Base-by-base conservation (phyloP, 2,329 filamentous ascomycete species). In the Fusarium udum region DNA sequence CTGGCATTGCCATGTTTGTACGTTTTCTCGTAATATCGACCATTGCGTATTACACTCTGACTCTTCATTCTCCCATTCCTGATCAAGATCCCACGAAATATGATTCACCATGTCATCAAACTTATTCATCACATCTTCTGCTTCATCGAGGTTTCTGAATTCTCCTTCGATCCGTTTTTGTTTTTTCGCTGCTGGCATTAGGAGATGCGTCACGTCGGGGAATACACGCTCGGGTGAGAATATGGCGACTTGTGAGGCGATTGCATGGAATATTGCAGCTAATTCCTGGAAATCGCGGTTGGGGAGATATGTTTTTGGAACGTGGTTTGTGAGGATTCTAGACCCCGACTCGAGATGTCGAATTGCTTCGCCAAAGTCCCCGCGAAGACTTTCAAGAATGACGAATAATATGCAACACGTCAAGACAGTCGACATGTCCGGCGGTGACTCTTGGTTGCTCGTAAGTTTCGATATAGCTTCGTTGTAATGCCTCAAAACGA, bases 401-500 rank as follows among this genome's bases (percentile, higher is more conserved):
- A 67, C 45, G 26, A 67, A 67, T 2, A 67, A 32, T 5, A 67
- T 26, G 16, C 64, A 67, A 7, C 64, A 67, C 1, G 62, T 67
- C 18, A 67, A 4, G 20, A 52, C 42, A 0, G 51, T 32, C 0
- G 32, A 18, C 10, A 51, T 14, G 3, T 67, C 37, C 1, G 32
- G 7, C 7, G 24, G 14, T 8, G 32, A 4, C 11, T 7, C 26
- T 15, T 34, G 37, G 3, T 14, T 11, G 7, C 28, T 13, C 18
- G 59, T n/a, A 0, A 62, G 52, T 9, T 39, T 42, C 7, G 61
- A 45, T 8, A 67, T 59, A 5, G 64, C 43, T 11, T 67, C 37
- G 14, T 67, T 67, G 7, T 67, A 67, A 14, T 67, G 63, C 14
- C 9, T 24, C 2, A 67, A 16, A n/a, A 60, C 34, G 6, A 67